Base-by-base conservation (phyloP, 1,139 yeast genomes). In the Hansenula anomala region DNA sequence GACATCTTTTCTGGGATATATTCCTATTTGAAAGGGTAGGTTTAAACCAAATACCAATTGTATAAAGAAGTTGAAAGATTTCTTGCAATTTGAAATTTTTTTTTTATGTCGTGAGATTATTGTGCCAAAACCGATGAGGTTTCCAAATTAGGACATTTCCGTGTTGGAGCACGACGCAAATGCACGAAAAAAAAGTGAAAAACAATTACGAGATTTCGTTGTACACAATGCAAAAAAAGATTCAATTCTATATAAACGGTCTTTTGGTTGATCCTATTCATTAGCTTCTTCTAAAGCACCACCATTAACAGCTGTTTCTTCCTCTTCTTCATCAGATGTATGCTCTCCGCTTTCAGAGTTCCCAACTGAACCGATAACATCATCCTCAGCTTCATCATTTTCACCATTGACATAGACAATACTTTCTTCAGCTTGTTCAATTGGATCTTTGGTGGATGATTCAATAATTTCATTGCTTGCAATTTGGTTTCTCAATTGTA, bases 401-500 rank as follows among this genome's bases (percentile, higher is more conserved):
- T 75, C 80, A 41, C 75, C 74, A 45, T 71, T 72, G 17, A 67
- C 76, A 30, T 66, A 71, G 6, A 63, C 64, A 27, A 71, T 62
- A 20, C 61, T 65, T 18, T 66, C 71, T 33, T 67, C 73, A 13
- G 62, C 66, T 16, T 53, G 36, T 3, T 43, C 20, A 23, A 44
- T 26, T 10, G 40, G 29, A n/a, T 25, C 29, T n/a, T 32, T 39
- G 26, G 36, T 44, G 3, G 33, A 40, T 25, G 41, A 40, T 16
- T 47, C 48, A 8, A 35, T 28, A 15, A 33, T 45, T 2, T 41
- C 44, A 15, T 40, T 44, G 13, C 33, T 42, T 8, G 59, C 44
- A 20, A 79, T 64, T 42, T 80, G 87, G 28, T 72, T 66, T 53
- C 94, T 78, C 47, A 88, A 64, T 38, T 73, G 76, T 40, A 82